Conservation (phyloP, 176 grass and related monocot genomes). For the Triticum turgidum region DNA sequence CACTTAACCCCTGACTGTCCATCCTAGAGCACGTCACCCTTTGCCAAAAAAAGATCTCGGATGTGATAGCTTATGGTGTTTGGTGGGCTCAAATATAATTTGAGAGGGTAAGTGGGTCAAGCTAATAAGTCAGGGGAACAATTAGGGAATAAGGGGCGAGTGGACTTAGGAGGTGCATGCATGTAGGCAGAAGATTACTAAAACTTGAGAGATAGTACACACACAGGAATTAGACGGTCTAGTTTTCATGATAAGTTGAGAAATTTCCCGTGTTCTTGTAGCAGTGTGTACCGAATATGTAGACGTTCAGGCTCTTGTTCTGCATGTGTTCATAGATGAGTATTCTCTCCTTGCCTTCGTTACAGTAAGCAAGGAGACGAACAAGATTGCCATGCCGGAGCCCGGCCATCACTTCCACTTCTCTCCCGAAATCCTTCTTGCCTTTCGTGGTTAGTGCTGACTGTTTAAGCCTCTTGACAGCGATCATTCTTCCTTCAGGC, state of each 20-base stretch:
- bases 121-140: too few species aligned
- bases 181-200: background rate
- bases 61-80: too few species aligned
- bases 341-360: background rate
- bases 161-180: background rate
- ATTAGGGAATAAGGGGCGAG: background rate
- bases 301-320: background rate
- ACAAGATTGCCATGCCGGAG: slow-evolving; percentile 10
- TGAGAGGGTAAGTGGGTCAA: too few species aligned
- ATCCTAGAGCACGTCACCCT: too few species aligned
- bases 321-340: slow-evolving; percentile 29
- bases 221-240: too few species aligned
- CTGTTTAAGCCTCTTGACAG: slow-evolving; percentile 1
- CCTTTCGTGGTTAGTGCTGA: background rate
- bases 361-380: slow-evolving; percentile 27
- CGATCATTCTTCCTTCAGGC: slow-evolving; percentile 3
- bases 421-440: background rate
- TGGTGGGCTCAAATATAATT: too few species aligned
- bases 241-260: background rate
- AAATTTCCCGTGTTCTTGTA: background rate
- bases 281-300: slow-evolving; percentile 33
- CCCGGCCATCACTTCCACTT: slow-evolving; percentile 30
- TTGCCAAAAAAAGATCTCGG: too few species aligned
- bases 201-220: too few species aligned
- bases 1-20: too few species aligned